Evolutionary conservation across 805 yeast species (phyloP), one percentile per base, ranked within the genome.

Genomic region (Candida peoriensis): DNA sequence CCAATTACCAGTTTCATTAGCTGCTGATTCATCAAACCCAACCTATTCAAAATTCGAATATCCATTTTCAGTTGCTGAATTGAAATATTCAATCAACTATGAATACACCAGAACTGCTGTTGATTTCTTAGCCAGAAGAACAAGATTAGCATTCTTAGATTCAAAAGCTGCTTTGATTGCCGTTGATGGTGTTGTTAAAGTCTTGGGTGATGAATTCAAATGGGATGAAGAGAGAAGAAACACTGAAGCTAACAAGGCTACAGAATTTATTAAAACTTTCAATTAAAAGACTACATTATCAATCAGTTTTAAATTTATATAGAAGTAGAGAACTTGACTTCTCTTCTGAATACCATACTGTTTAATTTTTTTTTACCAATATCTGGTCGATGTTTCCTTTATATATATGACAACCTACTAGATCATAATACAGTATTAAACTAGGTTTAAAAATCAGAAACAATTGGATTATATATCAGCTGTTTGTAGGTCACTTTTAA

Each of bases 51-150:
- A 68, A 28, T 81, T 76, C 52, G 81, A 78, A 45, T 82, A 80
- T 62, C 95, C 95, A 49, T 89, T 87, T 65, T 85, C 94, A 37
- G 74, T 88, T 52, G 97, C 93, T 35, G 97, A 89, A 66, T 71
- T 90, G 60, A 72, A 78, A 54, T 90, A 88, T 64, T 80, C 87
- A 10, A 69, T 87, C 48, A 66, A 75, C 42, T 74, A 85, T 62
- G 97, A 89, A 66, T 86, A 87, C 60, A 77, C 86, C 28, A 74
- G 94, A 64, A 83, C 89, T 10, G 94, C 96, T 30, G 66, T 81
- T 38, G 97, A 89, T 61, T 87, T 89, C 70, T 69, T 89, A 46
- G 86, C 95, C 37, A 82, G 97, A 70, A 81, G 97, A 71, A 80
- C 90, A 35, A 78, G 97, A 63, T 77, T 86, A 57, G 95, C 96